Evolutionary conservation across 2,329 filamentous ascomycete species (phyloP).

Genomic region (Sporothrix globosa): DNA sequence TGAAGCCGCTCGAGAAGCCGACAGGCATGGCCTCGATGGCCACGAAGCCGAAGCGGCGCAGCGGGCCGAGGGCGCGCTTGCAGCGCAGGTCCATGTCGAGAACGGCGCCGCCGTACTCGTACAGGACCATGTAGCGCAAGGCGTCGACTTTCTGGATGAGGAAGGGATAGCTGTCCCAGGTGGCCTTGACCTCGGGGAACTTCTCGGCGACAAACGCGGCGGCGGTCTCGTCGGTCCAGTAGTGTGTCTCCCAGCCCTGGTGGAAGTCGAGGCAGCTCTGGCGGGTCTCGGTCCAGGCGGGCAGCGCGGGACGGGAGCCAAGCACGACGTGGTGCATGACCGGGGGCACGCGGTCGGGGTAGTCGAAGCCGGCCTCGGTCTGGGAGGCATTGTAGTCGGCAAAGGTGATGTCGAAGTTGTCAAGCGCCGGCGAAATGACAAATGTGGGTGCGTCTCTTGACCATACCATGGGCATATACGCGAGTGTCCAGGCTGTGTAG

Average conservation of each 20-base stretch:
- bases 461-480: slow-evolving; percentile 24
- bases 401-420: slow-evolving; percentile 31
- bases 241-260: slow-evolving; percentile 28
- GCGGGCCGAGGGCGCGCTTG: slow-evolving; percentile 30
- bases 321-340: slow-evolving; percentile 32
- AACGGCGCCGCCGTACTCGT: slow-evolving; percentile 65
- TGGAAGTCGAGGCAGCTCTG: slow-evolving; percentile 31
- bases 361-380: slow-evolving; percentile 22
- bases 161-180: slow-evolving; percentile 73
- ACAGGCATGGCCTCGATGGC: slow-evolving; percentile 29
- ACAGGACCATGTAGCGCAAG: slow-evolving; percentile 77
- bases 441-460: neutral
- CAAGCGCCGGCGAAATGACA: slow-evolving; percentile 24
- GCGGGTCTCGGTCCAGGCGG: slow-evolving; percentile 26
- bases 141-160: slow-evolving; percentile 77
- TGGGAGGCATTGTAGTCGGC: slow-evolving; percentile 28
- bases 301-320: neutral
- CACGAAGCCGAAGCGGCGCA: slow-evolving; percentile 31
- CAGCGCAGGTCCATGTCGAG: slow-evolving; percentile 32
- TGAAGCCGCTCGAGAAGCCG: slow-evolving; percentile 30
- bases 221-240: slow-evolving; percentile 30
- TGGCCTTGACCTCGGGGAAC: slow-evolving; percentile 76
- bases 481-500: slow-evolving; percentile 27
- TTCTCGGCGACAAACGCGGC: slow-evolving; percentile 66
- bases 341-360: slow-evolving; percentile 26